Evolutionary conservation across 352 stramenopile species (phyloP).

Genomic region (Pythium vanterpoolii): DNA sequence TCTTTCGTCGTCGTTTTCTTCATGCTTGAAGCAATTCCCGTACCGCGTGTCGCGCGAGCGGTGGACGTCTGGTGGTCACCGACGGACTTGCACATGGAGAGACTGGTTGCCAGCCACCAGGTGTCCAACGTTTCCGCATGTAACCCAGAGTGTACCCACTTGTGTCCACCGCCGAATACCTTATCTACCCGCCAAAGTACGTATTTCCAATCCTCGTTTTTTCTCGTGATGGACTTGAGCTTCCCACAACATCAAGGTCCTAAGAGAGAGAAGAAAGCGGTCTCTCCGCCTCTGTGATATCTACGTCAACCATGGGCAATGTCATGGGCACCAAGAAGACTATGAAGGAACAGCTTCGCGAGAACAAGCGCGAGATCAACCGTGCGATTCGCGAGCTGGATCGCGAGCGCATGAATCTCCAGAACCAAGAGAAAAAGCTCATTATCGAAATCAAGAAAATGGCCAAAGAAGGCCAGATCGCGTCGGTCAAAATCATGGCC

Average conservation of each 20-base stretch:
- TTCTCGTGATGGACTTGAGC: background rate
- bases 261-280: background rate
- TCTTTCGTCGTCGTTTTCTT: background rate
- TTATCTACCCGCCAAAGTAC: background rate
- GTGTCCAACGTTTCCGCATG: background rate
- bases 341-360: slow-evolving; percentile 89
- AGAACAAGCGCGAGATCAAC: slow-evolving; percentile 98
- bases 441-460: slow-evolving; percentile 98
- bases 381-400: slow-evolving; percentile 95
- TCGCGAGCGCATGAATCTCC: slow-evolving; percentile 90
- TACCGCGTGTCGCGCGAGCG: background rate
- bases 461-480: slow-evolving; percentile 95
- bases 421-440: slow-evolving; percentile 92
- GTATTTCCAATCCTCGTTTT: background rate
- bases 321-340: slow-evolving; percentile 77
- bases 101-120: background rate
- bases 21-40: background rate
- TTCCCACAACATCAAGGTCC: background rate
- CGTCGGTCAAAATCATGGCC: slow-evolving; percentile 96
- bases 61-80: background rate
- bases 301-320: slow-evolving; percentile 57
- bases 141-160: background rate
- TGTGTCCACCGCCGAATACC: background rate
- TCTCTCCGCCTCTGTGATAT: background rate
- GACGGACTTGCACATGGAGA: background rate